Conservation (phyloP, 805 yeast genomes). For the Wickerhamiella azymoides region DNA sequence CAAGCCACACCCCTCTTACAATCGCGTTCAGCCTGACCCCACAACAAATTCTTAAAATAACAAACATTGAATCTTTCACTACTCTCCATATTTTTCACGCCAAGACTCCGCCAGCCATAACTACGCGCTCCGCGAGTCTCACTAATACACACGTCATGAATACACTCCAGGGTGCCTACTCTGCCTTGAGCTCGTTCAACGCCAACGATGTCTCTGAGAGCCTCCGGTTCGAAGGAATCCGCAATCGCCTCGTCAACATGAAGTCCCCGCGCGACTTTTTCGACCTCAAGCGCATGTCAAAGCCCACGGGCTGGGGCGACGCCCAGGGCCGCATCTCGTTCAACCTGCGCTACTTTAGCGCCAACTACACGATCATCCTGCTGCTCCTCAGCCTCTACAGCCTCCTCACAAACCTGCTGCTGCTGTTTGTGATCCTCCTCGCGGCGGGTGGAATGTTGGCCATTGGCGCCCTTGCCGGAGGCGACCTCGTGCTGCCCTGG, state of each 20-base stretch:
- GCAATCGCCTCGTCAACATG: constrained; percentile 51
- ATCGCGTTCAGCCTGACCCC: too few species aligned
- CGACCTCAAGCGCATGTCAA: constrained; percentile 76
- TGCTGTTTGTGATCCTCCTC: constrained; percentile 68
- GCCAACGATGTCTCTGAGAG: constrained; percentile 9
- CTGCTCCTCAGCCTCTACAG: constrained; percentile 68
- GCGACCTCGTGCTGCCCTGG: constrained; percentile 57
- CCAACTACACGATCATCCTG: constrained; percentile 70
- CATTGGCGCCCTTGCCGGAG: constrained; percentile 67
- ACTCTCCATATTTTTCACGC: too few species aligned
- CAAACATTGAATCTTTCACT: too few species aligned
- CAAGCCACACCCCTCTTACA: too few species aligned
- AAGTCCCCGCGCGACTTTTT: constrained; percentile 90
- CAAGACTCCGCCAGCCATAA: background rate
- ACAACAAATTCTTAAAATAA: too few species aligned
- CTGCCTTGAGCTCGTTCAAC: constrained; percentile 2
- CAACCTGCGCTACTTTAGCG: constrained; percentile 74
- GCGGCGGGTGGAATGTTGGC: constrained; percentile 64
- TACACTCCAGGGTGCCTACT: constrained; percentile 4
- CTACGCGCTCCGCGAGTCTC: background rate
- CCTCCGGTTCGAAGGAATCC: constrained; percentile 27
- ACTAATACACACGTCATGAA: constrained; percentile 8
- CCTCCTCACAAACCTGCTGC: constrained; percentile 67
- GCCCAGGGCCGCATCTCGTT: constrained; percentile 76
- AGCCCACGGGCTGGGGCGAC: constrained; percentile 82